Conservation (phyloP, 805 yeast species). For the Barnettozyma californica region DNA sequence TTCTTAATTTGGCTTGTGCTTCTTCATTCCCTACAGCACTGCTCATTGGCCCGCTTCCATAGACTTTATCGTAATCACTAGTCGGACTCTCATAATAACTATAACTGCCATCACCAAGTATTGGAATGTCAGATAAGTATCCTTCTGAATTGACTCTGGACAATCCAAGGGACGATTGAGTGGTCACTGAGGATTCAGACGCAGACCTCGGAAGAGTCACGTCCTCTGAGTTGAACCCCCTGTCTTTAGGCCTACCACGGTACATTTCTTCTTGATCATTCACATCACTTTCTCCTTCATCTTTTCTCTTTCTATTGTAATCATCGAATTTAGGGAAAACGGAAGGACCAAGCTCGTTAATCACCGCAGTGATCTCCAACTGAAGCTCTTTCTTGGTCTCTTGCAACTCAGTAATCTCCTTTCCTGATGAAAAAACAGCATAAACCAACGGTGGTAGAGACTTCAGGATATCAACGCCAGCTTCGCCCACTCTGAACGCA, state of each 20-base stretch:
- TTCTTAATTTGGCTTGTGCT: conserved; percentile 10
- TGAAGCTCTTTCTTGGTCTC: conserved; percentile 55
- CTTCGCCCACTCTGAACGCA: conserved; percentile 84
- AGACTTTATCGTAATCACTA: conserved; percentile 2
- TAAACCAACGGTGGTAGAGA: conserved; percentile 67
- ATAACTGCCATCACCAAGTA: conserved; percentile 34
- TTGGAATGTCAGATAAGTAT: conserved; percentile 59
- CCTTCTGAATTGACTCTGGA: conserved; percentile 59
- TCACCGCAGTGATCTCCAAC: conserved; percentile 67
- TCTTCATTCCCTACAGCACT: conserved; percentile 3
- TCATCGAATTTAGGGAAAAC: conserved; percentile 80
- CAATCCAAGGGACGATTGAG: conserved; percentile 42
- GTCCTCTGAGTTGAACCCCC: conserved; percentile 1
- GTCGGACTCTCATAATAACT: background rate
- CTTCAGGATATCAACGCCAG: conserved; percentile 81
- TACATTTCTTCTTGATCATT: conserved; percentile 24
- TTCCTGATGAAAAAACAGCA: conserved; percentile 35
- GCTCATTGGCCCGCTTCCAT: background rate
- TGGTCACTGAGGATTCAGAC: conserved; percentile 32
- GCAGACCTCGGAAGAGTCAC: conserved; percentile 12
- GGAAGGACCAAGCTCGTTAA: conserved; percentile 80
- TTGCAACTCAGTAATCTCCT: conserved; percentile 48
- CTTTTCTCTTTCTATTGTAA: background rate
- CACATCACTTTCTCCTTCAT: conserved; percentile 14
- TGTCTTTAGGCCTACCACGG: conserved; percentile 24